These are phyloP conservation scores for Zangia roseola DNA, from an alignment of 768 basidiomycete species.

Conservation along the genomic window DNA sequence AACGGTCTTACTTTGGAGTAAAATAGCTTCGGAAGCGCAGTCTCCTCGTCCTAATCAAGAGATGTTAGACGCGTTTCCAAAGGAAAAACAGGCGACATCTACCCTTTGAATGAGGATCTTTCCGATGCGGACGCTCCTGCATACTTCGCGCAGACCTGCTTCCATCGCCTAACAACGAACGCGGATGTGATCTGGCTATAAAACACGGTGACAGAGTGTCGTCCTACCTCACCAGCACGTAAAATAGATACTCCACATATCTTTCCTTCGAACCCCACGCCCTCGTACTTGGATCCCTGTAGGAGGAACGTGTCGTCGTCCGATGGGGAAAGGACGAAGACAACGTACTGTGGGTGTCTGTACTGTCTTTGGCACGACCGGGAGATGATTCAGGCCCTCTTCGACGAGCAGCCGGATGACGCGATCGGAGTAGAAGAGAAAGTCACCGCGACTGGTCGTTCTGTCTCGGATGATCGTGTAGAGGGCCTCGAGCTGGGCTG, in stretches of 20 bases:
- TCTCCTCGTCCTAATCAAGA: constrained; percentile 82
- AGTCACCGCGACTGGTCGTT: constrained; percentile 87
- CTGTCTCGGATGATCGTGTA: constrained; percentile 94
- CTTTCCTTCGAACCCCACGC: constrained; percentile 94
- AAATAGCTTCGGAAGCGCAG: constrained; percentile 88
- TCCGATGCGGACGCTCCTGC: constrained; percentile 90
- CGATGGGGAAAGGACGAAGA: neutral
- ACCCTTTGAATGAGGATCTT: constrained; percentile 98
- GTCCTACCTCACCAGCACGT: constrained; percentile 81
- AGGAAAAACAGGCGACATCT: constrained; percentile 21
- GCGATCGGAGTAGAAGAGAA: constrained; percentile 92
- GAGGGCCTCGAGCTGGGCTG: constrained; percentile 90
- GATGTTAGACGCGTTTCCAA: neutral
- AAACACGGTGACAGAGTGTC: neutral
- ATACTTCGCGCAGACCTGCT: constrained; percentile 92
- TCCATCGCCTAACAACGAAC: constrained; percentile 84
- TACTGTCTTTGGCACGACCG: constrained; percentile 72
- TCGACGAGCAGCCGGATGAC: constrained; percentile 84
- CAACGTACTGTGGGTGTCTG: constrained; percentile 75
- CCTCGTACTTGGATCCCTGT: constrained; percentile 79
- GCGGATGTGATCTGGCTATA: neutral
- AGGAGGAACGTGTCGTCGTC: neutral
- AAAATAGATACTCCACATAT: constrained; percentile 96
- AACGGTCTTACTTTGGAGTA: constrained; percentile 66
- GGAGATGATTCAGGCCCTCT: constrained; percentile 86